A percentile compares a stretch with the other conserved stretches of the same genome.
Conservation (phyloP, 1,284 basidiomycete genomes). For the Apiotrichum montevideense region DNA sequence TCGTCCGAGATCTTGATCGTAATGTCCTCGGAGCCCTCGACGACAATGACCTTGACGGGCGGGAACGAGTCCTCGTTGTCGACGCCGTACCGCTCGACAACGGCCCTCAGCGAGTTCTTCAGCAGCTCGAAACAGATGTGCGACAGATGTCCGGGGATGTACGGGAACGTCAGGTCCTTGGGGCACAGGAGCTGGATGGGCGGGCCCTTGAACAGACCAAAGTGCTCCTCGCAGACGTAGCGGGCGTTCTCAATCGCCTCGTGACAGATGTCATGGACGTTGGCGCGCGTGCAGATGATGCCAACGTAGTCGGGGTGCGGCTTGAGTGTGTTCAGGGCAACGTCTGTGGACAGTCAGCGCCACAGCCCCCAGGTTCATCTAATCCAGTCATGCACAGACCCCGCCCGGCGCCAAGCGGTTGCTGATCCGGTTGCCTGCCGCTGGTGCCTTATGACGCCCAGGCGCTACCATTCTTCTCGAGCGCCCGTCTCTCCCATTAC, state of each 20-base stretch:
- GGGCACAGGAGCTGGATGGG: constrained; percentile 97
- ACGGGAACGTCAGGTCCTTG: constrained; percentile 78
- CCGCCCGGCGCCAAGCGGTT: too few relatives aligned
- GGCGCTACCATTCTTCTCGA: too few relatives aligned
- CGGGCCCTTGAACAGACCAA: constrained; percentile 87
- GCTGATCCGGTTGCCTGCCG: too few relatives aligned
- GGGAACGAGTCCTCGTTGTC: constrained; percentile 78
- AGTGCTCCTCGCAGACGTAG: constrained; percentile 98
- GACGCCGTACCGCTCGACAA: constrained; percentile 79
- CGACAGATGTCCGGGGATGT: constrained; percentile 87
- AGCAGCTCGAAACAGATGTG: constrained; percentile 98
- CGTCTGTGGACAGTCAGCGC: constrained; percentile 53
- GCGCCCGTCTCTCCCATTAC: constrained; percentile 5
- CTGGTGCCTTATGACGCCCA: too few relatives aligned
- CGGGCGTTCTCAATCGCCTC: constrained; percentile 97
- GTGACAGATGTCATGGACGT: constrained; percentile 91
- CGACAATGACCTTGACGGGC: constrained; percentile 93
- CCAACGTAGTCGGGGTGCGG: constrained; percentile 90
- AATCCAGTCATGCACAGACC: too few relatives aligned
- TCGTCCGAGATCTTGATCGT: constrained; percentile 98
- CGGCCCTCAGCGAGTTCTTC: constrained; percentile 95
- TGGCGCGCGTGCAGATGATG: constrained; percentile 96
- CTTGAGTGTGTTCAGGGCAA: constrained; percentile 83
- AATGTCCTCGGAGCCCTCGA: constrained; percentile 88
- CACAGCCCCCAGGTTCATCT: too few relatives aligned